These are phyloP conservation scores for Bipolaris zeicola DNA, from an alignment of 2,329 filamentous ascomycete species.

Conservation along the genomic window DNA sequence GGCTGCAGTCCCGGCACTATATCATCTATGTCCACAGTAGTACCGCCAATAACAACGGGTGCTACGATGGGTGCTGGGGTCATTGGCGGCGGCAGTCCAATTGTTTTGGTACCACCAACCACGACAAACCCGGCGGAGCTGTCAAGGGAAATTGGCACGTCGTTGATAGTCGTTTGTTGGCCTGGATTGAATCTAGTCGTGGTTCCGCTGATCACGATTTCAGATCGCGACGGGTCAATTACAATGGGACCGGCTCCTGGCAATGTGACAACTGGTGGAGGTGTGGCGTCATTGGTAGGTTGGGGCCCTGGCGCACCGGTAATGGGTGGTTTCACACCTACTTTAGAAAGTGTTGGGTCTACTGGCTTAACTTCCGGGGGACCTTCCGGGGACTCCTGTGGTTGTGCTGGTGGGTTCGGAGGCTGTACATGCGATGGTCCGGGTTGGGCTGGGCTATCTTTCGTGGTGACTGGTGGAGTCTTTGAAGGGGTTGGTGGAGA, in stretches of 20 bases:
- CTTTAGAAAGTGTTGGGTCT: not conserved
- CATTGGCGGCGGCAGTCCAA: not conserved
- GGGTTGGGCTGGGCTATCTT: not conserved
- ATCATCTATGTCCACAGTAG: not conserved
- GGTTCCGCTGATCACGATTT: not conserved
- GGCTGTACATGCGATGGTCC: not conserved
- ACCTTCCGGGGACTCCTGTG: not conserved
- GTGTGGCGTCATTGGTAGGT: not conserved
- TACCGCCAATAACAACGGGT: not conserved
- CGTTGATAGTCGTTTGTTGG: not conserved
- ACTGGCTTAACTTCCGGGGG: not conserved
- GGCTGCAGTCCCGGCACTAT: not conserved
- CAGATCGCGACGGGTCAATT: not conserved
- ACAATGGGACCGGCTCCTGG: not conserved
- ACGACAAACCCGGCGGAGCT: constrained; percentile 1
- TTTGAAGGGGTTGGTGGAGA: not conserved
- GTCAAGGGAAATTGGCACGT: not conserved
- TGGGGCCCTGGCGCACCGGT: not conserved
- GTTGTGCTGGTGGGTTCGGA: not conserved
- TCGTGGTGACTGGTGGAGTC: not conserved
- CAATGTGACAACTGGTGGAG: not conserved
- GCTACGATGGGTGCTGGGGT: not conserved
- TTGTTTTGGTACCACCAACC: not conserved
- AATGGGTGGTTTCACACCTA: not conserved
- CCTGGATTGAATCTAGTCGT: not conserved